Base-by-base conservation (phyloP, 768 basidiomycete species). In the Coprinellus aureogranulatus region DNA sequence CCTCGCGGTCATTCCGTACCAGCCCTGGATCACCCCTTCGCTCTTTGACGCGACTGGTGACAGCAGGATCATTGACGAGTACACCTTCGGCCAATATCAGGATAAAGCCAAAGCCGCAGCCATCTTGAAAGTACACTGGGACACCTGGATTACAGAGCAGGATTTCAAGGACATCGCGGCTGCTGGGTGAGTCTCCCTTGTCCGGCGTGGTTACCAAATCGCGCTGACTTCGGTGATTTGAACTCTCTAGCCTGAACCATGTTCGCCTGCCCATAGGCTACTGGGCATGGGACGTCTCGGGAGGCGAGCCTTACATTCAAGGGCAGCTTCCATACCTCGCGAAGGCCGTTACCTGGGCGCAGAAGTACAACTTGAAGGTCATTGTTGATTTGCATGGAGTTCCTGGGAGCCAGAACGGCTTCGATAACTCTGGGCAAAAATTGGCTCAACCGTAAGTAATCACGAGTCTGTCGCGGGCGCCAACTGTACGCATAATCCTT, bases 191-290 rank as follows among this genome's bases (percentile, higher is more conserved):
- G 71, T 70, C 28, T 3, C 23, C 46, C 16, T 47, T 37, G 27
- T 34, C 18, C 53, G 34, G 8, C 6, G 34, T 34, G 14, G 8
- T 34, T 34, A 6, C 34, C 34, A 34, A 34, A 14, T 14, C 34
- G 8, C 34, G 6, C 34, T 34, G 8, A 14, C 34, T 14, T 34
- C 34, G 8, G 14, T 34, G 34, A 34, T 56, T 14, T 14, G 34
- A 34, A 6, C 8, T 6, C 14, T 62, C 20, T 62, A 89, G 89
- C 14, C 74, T 92, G 45, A 92, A 91, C 66, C 89, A 91, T 67
- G 86, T 93, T 55, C 85, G 90, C 39, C 65, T 92, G 40, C 90
- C 90, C 20, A 89, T 94, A 39, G 93, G 92, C 8, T 95, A 89
- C 70, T 94, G 90, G 90, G 90, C 89, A 4, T 92, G 87, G 63